Percentiles rank a stretch among this genome's conserved stretches.
Conservation (phyloP, 192 early-diverging fungal species). For the Podochytrium sp. region DNA sequence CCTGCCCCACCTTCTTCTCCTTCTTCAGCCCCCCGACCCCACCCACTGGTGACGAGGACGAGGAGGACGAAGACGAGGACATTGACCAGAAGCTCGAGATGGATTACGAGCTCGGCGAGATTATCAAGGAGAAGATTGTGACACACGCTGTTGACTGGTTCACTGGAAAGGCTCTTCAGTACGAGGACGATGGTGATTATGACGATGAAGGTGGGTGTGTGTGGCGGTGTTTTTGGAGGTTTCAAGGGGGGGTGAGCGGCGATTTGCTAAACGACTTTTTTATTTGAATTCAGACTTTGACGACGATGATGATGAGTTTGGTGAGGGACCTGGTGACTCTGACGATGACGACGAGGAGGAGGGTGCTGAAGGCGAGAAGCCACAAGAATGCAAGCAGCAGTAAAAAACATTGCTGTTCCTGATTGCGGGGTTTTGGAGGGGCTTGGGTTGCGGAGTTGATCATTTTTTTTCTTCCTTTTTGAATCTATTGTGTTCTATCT, state of each 20-base stretch:
- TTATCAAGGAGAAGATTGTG: conserved; percentile 97
- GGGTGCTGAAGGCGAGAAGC: conserved; percentile 23
- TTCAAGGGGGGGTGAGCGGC: too few species aligned
- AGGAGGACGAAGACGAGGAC: conserved; percentile 71
- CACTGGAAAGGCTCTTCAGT: conserved; percentile 94
- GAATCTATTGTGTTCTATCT: too few species aligned
- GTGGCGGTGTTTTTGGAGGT: background rate
- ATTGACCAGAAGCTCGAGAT: conserved; percentile 85
- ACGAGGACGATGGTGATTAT: conserved; percentile 70
- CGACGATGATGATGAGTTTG: conserved; percentile 72
- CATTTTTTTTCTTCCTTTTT: too few species aligned
- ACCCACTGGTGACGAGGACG: conserved; percentile 77
- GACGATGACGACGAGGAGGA: conserved; percentile 75
- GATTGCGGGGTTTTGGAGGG: too few species aligned
- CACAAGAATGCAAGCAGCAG: conserved; percentile 61
- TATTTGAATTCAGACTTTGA: conserved; percentile 62
- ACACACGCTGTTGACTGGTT: conserved; percentile 98
- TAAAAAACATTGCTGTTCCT: too few species aligned
- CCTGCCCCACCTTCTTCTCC: conserved; percentile 95
- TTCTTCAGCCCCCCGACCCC: conserved; percentile 82
- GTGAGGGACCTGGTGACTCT: conserved; percentile 64
- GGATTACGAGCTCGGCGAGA: conserved; percentile 97
- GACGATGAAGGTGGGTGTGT: too few species aligned
- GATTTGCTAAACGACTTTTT: conserved; percentile 9
- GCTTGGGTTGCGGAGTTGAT: too few species aligned